Base-by-base conservation (phyloP, 2,329 filamentous ascomycete species). In the Niveomyces coronatus region DNA sequence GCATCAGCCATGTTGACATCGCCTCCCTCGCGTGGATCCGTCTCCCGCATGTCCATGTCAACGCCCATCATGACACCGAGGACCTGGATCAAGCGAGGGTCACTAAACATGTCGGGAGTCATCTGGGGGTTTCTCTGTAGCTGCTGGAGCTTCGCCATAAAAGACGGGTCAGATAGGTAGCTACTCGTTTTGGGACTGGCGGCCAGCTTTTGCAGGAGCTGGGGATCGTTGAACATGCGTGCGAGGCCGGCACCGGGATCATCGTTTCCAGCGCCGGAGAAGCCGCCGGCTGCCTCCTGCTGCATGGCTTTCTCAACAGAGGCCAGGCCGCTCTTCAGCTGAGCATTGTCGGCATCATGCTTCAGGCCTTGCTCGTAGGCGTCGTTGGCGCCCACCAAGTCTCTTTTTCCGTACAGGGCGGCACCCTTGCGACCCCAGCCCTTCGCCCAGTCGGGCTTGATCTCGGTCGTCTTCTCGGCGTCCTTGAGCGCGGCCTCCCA, bases 371-470 rank as follows among this genome's bases (percentile, higher is more conserved):
- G 76, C 55, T 94, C 84, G 60, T 93, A 98, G 16, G 93, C 87
- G 53, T 95, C 87, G 46, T 82, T 76, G 23, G 91, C 87, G 33
- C 77, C 83, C 35, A 91, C 68, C 16, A 96, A 71, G 57, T 98
- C 86, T 36, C 88, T 85, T 43, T 80, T 68, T 31, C 91, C 91
- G 60, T 94, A 91, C 23, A 88, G 71, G 40, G 91, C 91, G 46
- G 87, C 82, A 48, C 89, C 91, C 62, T 95, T 95, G 44, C 91
- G 80, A 42, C 84, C 82, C 82, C 86, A 95, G 48, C 91, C 91
- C 67, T 96, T 96, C 43, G 86, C 79, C 91, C 91, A 98, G 69
- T 96, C 91, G 10, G 89, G 83, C 71, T 98, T 96, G 60, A 98
- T 70, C 63, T 94, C 77, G 39, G 83, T 93, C 3, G 86, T 91